Percentiles rank a stretch among this genome's conserved stretches.
phyloP scores from a whole-genome alignment of 331 rosid genomes.

The Quercus tomentella region DNA sequence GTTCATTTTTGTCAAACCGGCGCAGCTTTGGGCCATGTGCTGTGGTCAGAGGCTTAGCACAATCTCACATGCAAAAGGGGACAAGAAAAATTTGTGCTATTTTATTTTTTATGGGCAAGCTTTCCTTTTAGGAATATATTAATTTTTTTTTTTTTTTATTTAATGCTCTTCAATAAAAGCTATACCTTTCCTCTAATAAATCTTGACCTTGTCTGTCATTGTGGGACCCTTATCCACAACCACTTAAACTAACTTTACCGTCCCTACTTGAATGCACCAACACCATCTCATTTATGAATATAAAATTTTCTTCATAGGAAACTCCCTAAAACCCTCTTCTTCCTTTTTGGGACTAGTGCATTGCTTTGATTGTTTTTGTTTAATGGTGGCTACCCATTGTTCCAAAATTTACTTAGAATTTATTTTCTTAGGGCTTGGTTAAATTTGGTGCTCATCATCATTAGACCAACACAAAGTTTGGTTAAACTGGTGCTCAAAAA shows the following conservation, averaged over 20 bases:
- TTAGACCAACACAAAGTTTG: accelerated
- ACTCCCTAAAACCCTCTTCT: no score
- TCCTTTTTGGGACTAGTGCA: no score
- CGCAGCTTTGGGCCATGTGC: conserved; percentile 27
- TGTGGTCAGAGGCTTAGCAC: not conserved
- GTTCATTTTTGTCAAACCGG: conserved; percentile 5
- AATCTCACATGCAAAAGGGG: not conserved
- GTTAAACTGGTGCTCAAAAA: accelerated
- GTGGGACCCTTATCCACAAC: conserved; percentile 10
- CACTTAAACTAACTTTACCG: not conserved
- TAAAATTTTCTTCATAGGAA: no score
- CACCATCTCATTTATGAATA: not conserved
- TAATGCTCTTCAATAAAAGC: not conserved
- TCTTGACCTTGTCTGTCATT: not conserved
- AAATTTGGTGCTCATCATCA: no score
- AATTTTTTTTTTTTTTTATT: no score
- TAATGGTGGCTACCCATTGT: no score
- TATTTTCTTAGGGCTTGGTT: no score
- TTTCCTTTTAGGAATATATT: not conserved
- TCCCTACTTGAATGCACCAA: conserved; percentile 21
- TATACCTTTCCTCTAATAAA: not conserved
- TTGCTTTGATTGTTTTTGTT: no score
- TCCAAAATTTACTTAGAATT: no score
- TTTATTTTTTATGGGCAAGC: not conserved
- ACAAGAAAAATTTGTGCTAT: not conserved